A percentile compares a stretch with the other conserved stretches of the same genome.
Conservation (phyloP, 768 basidiomycete genomes). For the Ephemerocybe angulata region DNA sequence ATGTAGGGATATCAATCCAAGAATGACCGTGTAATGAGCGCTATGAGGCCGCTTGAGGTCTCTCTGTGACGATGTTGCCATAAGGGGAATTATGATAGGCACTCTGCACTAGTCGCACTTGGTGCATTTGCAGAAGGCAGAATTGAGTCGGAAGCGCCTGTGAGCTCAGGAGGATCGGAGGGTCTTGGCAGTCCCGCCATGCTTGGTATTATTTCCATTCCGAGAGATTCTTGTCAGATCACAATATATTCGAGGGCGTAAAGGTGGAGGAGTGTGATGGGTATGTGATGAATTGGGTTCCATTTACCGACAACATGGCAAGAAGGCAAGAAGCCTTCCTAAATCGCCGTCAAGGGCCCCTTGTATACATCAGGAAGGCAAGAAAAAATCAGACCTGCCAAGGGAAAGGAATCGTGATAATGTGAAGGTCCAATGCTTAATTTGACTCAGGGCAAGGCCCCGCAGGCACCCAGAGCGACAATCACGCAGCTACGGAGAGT, state of each 20-base stretch:
- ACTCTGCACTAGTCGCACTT: no score
- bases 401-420: slow-evolving; percentile 1
- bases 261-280: not conserved
- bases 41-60: no score
- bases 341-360: not conserved
- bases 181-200: no score
- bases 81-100: no score
- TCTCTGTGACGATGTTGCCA: no score
- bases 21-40: no score
- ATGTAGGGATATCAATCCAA: no score
- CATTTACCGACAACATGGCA: not conserved
- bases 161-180: not conserved
- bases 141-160: no score
- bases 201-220: no score
- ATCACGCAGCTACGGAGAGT: not conserved
- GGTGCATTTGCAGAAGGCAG: no score
- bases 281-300: not conserved
- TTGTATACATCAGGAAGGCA: not conserved
- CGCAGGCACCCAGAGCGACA: not conserved
- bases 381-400: no score
- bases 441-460: not conserved
- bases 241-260: not conserved
- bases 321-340: not conserved
- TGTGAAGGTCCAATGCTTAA: not conserved
- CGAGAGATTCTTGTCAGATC: not conserved